These are phyloP conservation scores for Boletus vinaceobasis DNA, from an alignment of 768 basidiomycete species.

Conservation along the genomic window DNA sequence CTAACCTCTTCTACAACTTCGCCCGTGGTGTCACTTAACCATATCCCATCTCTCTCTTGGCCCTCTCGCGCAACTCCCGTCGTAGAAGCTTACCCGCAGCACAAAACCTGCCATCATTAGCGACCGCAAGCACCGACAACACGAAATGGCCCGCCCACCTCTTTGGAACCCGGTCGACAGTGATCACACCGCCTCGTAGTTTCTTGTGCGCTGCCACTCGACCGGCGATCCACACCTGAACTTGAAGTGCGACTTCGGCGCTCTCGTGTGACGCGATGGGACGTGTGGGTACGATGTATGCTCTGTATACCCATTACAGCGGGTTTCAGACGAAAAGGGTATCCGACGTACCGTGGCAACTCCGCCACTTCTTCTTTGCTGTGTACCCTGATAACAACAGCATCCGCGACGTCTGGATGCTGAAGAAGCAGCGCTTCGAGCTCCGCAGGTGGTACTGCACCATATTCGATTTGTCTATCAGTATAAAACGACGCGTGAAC, in stretches of 20 bases:
- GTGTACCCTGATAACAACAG: conserved; percentile 76
- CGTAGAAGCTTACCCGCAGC: conserved; percentile 87
- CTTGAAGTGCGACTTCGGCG: conserved; percentile 40
- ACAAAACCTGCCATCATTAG: conserved; percentile 35
- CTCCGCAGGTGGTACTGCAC: conserved; percentile 79
- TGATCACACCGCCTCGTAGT: conserved; percentile 68
- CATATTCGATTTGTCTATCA: neutral
- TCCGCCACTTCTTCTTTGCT: conserved; percentile 72
- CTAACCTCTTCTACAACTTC: conserved; percentile 9
- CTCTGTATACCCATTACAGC: conserved; percentile 35
- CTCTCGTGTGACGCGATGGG: conserved; percentile 17
- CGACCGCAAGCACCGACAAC: neutral
- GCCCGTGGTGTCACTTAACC: conserved; percentile 20
- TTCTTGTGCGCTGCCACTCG: conserved; percentile 75
- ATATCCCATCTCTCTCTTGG: conserved; percentile 48
- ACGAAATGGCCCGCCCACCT: conserved; percentile 12
- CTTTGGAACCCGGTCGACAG: conserved; percentile 46
- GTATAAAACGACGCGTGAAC: neutral
- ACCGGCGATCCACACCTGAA: conserved; percentile 63
- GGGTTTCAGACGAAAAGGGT: neutral
- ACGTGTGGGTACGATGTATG: conserved; percentile 47
- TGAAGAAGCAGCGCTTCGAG: conserved; percentile 73
- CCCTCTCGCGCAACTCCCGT: conserved; percentile 67
- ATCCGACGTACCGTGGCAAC: conserved; percentile 54
- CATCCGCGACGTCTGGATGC: conserved; percentile 75